phyloP scores from a whole-genome alignment of 2,329 filamentous ascomycete genomes.

The Celoporthe dispersa region DNA sequence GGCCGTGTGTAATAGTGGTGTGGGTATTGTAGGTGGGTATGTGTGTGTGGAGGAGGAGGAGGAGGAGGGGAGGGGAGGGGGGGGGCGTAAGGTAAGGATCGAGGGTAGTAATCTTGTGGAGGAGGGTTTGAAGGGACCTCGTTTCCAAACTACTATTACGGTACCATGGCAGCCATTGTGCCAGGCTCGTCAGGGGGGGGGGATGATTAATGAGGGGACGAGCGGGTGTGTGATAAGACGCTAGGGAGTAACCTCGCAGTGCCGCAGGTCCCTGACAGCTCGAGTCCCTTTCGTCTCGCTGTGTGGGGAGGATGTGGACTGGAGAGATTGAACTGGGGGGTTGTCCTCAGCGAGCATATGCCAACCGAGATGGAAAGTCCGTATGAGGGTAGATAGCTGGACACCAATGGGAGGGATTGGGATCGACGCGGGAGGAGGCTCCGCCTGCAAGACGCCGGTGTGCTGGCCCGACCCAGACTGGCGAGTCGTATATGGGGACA shows the following conservation, averaged over 20 bases:
- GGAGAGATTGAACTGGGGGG: neutral
- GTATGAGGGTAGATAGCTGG: neutral
- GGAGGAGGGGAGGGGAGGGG: neutral
- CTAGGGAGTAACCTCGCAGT: conserved; percentile 26
- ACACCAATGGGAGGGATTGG: neutral
- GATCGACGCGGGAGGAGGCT: conserved; percentile 6
- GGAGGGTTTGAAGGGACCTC: conserved; percentile 15
- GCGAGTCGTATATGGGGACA: conserved; percentile 1
- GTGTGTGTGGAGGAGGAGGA: conserved; percentile 3
- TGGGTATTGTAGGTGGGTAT: neutral
- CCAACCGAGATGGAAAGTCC: conserved; percentile 5
- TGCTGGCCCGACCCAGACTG: neutral
- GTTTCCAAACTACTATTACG: neutral
- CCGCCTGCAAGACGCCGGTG: conserved; percentile 15
- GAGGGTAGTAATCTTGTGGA: conserved; percentile 4
- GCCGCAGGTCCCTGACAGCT: conserved; percentile 6
- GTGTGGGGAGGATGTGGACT: neutral
- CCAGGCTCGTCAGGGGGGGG: conserved; percentile 7
- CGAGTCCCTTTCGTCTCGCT: neutral
- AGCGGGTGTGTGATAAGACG: conserved; percentile 18
- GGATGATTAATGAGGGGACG: neutral
- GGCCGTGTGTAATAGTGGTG: neutral
- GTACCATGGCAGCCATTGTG: neutral
- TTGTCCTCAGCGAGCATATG: neutral
- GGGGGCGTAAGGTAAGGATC: conserved; percentile 10